Evolutionary conservation across 352 stramenopile genomes (phyloP).

Genomic region (Bremia lactucae): DNA sequence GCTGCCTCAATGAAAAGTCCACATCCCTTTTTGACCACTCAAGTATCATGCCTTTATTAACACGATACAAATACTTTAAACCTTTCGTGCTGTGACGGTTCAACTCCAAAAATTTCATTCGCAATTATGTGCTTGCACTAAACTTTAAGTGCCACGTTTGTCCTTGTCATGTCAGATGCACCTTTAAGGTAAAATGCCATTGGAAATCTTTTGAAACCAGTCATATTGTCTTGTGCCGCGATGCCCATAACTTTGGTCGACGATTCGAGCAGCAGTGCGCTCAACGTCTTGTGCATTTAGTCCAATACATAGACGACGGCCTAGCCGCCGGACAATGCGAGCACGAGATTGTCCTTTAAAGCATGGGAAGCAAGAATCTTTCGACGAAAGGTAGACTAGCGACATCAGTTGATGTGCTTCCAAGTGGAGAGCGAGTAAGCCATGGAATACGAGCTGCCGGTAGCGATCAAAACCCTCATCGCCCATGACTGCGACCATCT

Average conservation of each 20-base stretch:
- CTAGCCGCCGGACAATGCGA: conserved; percentile 35
- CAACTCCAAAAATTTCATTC: too few species aligned
- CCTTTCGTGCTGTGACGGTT: too few species aligned
- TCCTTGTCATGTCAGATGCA: background rate
- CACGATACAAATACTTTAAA: too few species aligned
- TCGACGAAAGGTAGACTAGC: conserved; percentile 84
- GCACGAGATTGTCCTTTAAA: conserved; percentile 53
- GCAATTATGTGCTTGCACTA: background rate
- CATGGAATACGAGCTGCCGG: conserved; percentile 86
- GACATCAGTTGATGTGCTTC: conserved; percentile 88
- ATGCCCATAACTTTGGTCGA: conserved; percentile 69
- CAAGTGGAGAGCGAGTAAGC: conserved; percentile 90
- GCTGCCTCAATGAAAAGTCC: too few species aligned
- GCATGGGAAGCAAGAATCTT: conserved; percentile 90
- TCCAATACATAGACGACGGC: conserved; percentile 49
- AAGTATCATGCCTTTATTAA: too few species aligned
- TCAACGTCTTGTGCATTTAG: conserved; percentile 44
- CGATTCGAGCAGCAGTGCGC: conserved; percentile 39
- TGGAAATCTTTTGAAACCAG: conserved; percentile 80
- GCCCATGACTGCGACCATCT: conserved; percentile 93
- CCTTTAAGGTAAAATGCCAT: conserved; percentile 53
- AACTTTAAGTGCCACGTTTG: background rate
- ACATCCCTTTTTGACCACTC: too few species aligned
- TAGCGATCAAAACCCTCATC: conserved; percentile 86
- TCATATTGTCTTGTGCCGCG: conserved; percentile 80